Base-by-base conservation (phyloP, 2,329 filamentous ascomycete genomes). In the Didymosphaeria variabile region DNA sequence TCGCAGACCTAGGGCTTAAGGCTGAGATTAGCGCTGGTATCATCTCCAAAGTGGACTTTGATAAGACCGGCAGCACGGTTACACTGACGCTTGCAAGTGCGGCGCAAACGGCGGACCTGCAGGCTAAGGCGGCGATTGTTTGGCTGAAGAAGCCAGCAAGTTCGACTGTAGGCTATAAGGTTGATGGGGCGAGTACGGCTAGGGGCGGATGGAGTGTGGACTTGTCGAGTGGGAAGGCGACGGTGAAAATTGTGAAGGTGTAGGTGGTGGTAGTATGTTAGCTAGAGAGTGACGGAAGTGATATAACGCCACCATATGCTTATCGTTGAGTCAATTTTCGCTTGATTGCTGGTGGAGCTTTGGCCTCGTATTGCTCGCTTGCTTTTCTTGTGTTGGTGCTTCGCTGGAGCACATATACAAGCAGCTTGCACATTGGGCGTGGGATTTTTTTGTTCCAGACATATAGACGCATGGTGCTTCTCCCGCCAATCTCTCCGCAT, bases 1-100 rank as follows among this genome's bases (percentile, higher is more conserved):
- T 87, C 9, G 84, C 81, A 0, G 79, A 81, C 0, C 34, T 85
- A 31, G 81, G 81, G 0, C 50, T 85, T 8, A 71, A 69, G 49
- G 60, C 63, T 40, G 69, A 72, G 40, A 60, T 71, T 26, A 69
- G 66, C 54, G 68, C 68, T 36, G 68, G 67, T 7, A 65, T 59
- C 15, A 64, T 72, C 10, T 21, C 62, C 21, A 64, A 63, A 42
- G 63, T 72, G 4, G 58, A 62, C 0, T 65, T 58, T 45, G 60
- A 65, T 15, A 61, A 58, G 38, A 32, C 15, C 4, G 46, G 60
- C 9, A 59, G 59, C 36, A 62, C 54, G n/a, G 57, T 67, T n/a
- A 58, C 42, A 21, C 40, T 69, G 26, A 61, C 26, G 9, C 31
- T 73, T 31, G 54, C 46, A 1, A 21, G 62, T 23, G 59, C 63